These are phyloP conservation scores for Xylariaceae sp. DNA, from an alignment of 2,329 filamentous ascomycete genomes.

Conservation along the genomic window DNA sequence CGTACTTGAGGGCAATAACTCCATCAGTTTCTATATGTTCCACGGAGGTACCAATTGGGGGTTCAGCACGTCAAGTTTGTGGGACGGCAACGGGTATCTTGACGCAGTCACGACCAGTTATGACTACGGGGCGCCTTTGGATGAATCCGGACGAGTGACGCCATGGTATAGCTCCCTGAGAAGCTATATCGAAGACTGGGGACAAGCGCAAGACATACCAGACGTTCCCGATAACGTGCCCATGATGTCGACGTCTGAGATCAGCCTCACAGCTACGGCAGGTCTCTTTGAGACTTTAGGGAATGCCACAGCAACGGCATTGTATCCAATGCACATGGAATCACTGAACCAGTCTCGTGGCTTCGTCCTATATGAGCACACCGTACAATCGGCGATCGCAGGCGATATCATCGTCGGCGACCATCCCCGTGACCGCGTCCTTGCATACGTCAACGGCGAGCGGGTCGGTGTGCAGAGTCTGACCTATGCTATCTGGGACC, in stretches of 20 bases:
- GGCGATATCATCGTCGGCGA: conserved; percentile 35
- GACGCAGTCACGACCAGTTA: conserved; percentile 37
- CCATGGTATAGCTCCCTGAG: conserved; percentile 34
- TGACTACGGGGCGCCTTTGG: conserved; percentile 42
- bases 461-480: conserved; percentile 38
- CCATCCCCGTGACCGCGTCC: conserved; percentile 34
- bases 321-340: conserved; percentile 35
- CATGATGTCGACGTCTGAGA: conserved; percentile 25
- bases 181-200: conserved; percentile 29
- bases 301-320: conserved; percentile 11
- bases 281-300: conserved; percentile 30
- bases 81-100: conserved; percentile 23
- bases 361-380: conserved; percentile 35
- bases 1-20: conserved; percentile 28
- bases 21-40: conserved; percentile 44
- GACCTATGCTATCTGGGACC: conserved; percentile 31
- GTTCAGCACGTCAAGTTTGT: conserved; percentile 37
- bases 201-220: conserved; percentile 28
- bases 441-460: conserved; percentile 38
- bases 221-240: conserved; percentile 24
- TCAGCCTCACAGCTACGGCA: conserved; percentile 31
- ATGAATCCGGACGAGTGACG: conserved; percentile 38
- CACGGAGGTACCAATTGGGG: conserved; percentile 45
- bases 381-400: conserved; percentile 11
- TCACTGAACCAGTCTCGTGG: conserved; percentile 35